Evolutionary conservation across 176 grass and related monocot genomes (phyloP).

Genomic region (Aegilops longissima): DNA sequence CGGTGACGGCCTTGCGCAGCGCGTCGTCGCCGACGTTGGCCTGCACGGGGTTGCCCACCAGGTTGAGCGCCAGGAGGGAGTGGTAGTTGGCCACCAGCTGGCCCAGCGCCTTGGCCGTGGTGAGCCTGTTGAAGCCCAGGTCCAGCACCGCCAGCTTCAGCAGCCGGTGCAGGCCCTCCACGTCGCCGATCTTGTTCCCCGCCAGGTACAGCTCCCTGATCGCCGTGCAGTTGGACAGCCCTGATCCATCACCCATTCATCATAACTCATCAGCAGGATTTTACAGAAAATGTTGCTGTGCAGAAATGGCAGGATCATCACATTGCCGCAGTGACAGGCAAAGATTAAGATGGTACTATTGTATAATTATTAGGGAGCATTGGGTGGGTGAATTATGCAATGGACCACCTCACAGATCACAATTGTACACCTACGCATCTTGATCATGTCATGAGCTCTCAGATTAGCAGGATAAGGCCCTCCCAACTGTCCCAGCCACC

Average conservation of each 20-base stretch:
- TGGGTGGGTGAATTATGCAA: background rate
- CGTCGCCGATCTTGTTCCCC: slow-evolving; percentile 89
- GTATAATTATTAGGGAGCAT: background rate
- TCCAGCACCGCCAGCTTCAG: slow-evolving; percentile 93
- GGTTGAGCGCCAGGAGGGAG: slow-evolving; percentile 88
- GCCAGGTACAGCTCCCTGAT: slow-evolving; percentile 86
- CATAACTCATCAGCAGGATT: background rate
- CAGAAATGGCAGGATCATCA: background rate
- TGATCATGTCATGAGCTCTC: background rate
- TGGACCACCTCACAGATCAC: background rate
- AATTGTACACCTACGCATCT: background rate
- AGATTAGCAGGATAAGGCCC: slow-evolving; percentile 11
- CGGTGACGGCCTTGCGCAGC: slow-evolving; percentile 61
- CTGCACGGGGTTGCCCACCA: slow-evolving; percentile 89
- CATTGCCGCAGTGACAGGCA: background rate
- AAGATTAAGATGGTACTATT: background rate
- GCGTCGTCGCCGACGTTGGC: slow-evolving; percentile 91
- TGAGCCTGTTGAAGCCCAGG: slow-evolving; percentile 96
- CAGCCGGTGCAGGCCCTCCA: slow-evolving; percentile 93
- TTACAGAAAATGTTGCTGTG: background rate
- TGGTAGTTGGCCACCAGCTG: slow-evolving; percentile 98
- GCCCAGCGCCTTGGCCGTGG: slow-evolving; percentile 80
- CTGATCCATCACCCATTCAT: slow-evolving; percentile 21
- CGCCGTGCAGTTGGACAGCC: slow-evolving; percentile 76
- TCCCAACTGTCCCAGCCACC: background rate